A percentile compares a stretch with the other conserved stretches of the same genome.
Evolutionary conservation across 352 stramenopile species (phyloP).

Genomic region (Phytophthora citricola): DNA sequence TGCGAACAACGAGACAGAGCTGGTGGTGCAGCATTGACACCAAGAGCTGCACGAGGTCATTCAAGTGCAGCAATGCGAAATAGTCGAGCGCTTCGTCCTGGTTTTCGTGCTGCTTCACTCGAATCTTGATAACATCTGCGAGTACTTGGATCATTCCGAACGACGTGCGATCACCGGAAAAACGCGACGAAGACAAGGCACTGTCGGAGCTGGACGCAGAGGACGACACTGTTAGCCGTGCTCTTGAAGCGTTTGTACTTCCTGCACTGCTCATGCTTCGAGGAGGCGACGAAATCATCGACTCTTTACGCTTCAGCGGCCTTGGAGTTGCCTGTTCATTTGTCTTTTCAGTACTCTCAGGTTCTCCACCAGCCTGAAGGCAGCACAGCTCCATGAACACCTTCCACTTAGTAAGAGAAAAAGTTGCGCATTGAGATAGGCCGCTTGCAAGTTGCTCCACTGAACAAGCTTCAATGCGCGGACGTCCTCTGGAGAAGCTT

Average conservation of each 20-base stretch:
- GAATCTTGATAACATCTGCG: slow-evolving; percentile 52
- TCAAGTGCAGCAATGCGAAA: slow-evolving; percentile 57
- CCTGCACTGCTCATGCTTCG: slow-evolving; percentile 17
- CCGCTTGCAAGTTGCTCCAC: slow-evolving; percentile 62
- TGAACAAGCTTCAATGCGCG: slow-evolving; percentile 46
- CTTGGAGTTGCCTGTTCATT: slow-evolving; percentile 10
- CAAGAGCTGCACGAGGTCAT: slow-evolving; percentile 61
- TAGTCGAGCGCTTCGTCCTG: slow-evolving; percentile 51
- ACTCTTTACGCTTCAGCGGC: slow-evolving; percentile 65
- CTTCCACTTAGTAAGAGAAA: slow-evolving; percentile 64
- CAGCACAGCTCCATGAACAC: slow-evolving; percentile 78
- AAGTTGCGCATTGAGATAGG: slow-evolving; percentile 60
- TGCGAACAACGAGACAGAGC: slow-evolving; percentile 60
- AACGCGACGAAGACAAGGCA: slow-evolving; percentile 41
- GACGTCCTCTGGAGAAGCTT: slow-evolving; percentile 37
- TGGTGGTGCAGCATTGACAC: slow-evolving; percentile 83
- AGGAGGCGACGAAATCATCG: slow-evolving; percentile 71
- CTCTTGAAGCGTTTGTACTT: slow-evolving; percentile 15
- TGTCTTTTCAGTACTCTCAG: slow-evolving; percentile 15
- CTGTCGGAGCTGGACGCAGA: slow-evolving; percentile 21
- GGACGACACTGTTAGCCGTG: slow-evolving; percentile 9
- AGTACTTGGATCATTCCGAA: slow-evolving; percentile 74
- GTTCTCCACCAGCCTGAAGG: slow-evolving; percentile 40
- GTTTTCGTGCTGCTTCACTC: slow-evolving; percentile 41
- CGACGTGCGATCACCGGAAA: slow-evolving; percentile 73